Conservation (phyloP, 257 asterid genomes). For the Rauvolfia tetraphylla region DNA sequence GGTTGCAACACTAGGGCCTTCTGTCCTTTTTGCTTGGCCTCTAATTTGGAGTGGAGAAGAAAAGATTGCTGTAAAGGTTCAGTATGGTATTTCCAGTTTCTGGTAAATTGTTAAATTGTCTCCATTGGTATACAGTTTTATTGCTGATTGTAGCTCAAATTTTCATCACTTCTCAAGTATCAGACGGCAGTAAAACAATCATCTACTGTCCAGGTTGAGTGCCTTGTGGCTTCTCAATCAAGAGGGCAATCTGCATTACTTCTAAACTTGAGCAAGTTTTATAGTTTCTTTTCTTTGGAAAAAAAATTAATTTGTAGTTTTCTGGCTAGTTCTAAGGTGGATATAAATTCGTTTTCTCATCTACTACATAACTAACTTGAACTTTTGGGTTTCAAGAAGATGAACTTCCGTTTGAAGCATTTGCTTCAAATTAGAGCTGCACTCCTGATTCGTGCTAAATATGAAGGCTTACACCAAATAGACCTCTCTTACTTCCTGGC, state of each 20-base stretch:
- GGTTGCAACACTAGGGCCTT: background rate
- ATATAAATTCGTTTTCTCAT: no score
- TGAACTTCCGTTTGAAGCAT: background rate
- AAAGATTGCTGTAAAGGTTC: background rate
- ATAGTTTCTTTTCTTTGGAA: no score
- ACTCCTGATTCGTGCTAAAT: background rate
- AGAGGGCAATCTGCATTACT: no score
- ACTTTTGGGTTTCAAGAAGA: no score
- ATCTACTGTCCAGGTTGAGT: no score
- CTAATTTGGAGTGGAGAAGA: background rate
- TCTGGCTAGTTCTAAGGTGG: no score
- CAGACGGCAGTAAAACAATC: background rate
- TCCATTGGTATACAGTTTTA: background rate
- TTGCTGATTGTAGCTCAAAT: background rate
- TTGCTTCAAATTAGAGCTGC: background rate
- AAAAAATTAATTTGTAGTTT: no score
- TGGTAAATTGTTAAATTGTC: background rate
- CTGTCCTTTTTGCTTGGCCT: background rate
- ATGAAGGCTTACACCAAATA: background rate
- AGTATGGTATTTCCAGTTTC: background rate
- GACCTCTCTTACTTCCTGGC: background rate
- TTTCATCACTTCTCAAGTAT: no score
- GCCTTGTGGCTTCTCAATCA: no score
- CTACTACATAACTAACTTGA: no score
- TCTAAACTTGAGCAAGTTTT: no score